phyloP scores from a whole-genome alignment of 148 eudicot genomes.

The Simmondsia chinensis region DNA sequence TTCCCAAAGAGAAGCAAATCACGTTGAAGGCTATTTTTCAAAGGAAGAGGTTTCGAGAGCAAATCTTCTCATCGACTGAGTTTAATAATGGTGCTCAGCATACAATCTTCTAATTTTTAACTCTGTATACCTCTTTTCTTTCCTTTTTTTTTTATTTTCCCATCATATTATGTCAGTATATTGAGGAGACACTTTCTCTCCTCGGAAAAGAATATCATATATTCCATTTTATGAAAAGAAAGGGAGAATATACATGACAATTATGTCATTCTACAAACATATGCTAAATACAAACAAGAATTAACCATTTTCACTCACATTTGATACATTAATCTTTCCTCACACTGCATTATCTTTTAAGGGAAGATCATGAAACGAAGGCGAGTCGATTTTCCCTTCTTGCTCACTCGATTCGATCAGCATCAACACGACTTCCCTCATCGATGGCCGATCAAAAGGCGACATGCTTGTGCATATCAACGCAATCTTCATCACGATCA shows the following conservation, averaged over 20 bases:
- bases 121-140: too few species aligned
- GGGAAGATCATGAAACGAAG: slow-evolving; percentile 39
- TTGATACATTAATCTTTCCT: slow-evolving; percentile 12
- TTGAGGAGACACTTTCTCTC: not conserved
- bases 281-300: slow-evolving; percentile 18
- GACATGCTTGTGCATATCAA: slow-evolving; percentile 75
- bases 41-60: too few species aligned
- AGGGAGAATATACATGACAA: slow-evolving; percentile 22
- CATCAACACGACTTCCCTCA: slow-evolving; percentile 91
- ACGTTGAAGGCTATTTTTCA: too few species aligned
- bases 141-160: too few species aligned
- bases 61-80: too few species aligned
- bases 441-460: slow-evolving; percentile 75
- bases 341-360: slow-evolving; percentile 31
- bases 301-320: slow-evolving; percentile 14
- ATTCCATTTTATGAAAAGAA: not conserved
- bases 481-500: slow-evolving; percentile 67
- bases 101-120: too few species aligned
- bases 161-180: too few species aligned
- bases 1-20: too few species aligned
- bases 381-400: slow-evolving; percentile 30
- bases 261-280: slow-evolving; percentile 6
- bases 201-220: slow-evolving; percentile 3
- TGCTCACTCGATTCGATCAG: slow-evolving; percentile 61
- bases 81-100: too few species aligned